These are phyloP conservation scores for Dioszegia crocea DNA, from an alignment of 768 basidiomycete species.

Conservation along the genomic window DNA sequence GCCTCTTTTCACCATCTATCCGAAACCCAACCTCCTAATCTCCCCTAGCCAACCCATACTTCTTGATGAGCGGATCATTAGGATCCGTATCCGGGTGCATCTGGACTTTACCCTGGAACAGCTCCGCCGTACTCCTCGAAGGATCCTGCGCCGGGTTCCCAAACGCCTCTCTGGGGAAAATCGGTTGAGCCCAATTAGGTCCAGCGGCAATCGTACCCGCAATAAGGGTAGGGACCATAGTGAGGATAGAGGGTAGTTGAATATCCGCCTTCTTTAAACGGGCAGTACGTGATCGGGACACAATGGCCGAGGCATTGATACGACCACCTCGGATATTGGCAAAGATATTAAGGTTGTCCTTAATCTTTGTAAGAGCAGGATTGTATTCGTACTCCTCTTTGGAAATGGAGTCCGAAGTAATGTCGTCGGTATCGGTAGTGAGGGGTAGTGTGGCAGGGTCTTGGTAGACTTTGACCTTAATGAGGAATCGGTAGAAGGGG, in stretches of 20 bases:
- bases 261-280: slow-evolving; percentile 51
- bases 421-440: slow-evolving; percentile 58
- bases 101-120: slow-evolving; percentile 61
- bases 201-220: slow-evolving; percentile 64
- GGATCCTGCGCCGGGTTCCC: slow-evolving; percentile 70
- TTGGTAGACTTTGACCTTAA: slow-evolving; percentile 60
- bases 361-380: slow-evolving; percentile 72
- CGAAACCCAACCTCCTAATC: too few species aligned
- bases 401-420: slow-evolving; percentile 33
- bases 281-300: slow-evolving; percentile 69
- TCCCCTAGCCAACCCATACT: slow-evolving; percentile 11
- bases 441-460: slow-evolving; percentile 65
- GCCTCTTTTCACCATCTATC: too few species aligned
- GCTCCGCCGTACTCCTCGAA: slow-evolving; percentile 32
- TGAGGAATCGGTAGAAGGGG: slow-evolving; percentile 66
- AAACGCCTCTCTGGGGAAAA: slow-evolving; percentile 34
- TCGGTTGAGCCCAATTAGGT: slow-evolving; percentile 30
- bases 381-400: slow-evolving; percentile 49
- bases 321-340: slow-evolving; percentile 63
- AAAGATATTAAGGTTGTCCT: slow-evolving; percentile 81
- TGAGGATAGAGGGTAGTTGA: slow-evolving; percentile 60
- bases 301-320: slow-evolving; percentile 75
- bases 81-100: slow-evolving; percentile 77
- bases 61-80: slow-evolving; percentile 56
- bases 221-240: slow-evolving; percentile 70